Percentiles rank a stretch among this genome's conserved stretches.
Conservation (phyloP, 805 yeast species). For the Cyberlindnera lachancei region DNA sequence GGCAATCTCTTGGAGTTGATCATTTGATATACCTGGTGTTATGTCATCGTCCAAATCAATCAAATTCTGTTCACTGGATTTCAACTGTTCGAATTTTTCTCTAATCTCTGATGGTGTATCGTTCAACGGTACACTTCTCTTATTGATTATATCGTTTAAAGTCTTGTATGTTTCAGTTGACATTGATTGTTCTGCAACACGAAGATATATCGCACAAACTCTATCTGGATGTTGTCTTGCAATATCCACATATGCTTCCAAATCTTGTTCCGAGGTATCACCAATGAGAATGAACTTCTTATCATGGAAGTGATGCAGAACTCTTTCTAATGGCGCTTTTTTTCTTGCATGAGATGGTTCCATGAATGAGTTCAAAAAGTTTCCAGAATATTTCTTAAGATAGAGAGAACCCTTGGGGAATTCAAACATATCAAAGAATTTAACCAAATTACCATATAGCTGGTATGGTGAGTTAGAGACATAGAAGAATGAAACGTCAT, state of each 20-base stretch:
- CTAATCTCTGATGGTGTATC: constrained; percentile 13
- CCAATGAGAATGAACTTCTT: constrained; percentile 83
- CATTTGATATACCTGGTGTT: constrained; percentile 11
- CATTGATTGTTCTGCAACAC: constrained; percentile 67
- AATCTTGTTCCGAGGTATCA: constrained; percentile 92
- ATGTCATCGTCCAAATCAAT: constrained; percentile 20
- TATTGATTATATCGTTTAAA: constrained; percentile 15
- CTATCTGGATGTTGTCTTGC: constrained; percentile 56
- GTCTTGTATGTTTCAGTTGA: constrained; percentile 35
- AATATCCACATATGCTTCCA: constrained; percentile 80
- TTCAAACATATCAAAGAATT: constrained; percentile 45
- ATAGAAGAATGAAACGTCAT: constrained; percentile 65
- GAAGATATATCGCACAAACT: constrained; percentile 67
- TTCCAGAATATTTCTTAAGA: constrained; percentile 80
- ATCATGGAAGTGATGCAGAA: constrained; percentile 66
- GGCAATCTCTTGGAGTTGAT: constrained; percentile 17
- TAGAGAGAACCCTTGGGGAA: constrained; percentile 82
- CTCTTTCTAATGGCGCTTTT: constrained; percentile 50
- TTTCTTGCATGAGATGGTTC: constrained; percentile 86
- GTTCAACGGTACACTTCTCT: constrained; percentile 21
- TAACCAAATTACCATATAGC: constrained; percentile 38
- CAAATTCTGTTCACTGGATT: constrained; percentile 22
- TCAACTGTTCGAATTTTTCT: constrained; percentile 17
- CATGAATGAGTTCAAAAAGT: constrained; percentile 69
- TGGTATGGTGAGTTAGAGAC: constrained; percentile 97